Percentiles rank a stretch among this genome's conserved stretches.
Evolutionary conservation across 1,284 basidiomycete species (phyloP).

Genomic region (Leccinum huronense): DNA sequence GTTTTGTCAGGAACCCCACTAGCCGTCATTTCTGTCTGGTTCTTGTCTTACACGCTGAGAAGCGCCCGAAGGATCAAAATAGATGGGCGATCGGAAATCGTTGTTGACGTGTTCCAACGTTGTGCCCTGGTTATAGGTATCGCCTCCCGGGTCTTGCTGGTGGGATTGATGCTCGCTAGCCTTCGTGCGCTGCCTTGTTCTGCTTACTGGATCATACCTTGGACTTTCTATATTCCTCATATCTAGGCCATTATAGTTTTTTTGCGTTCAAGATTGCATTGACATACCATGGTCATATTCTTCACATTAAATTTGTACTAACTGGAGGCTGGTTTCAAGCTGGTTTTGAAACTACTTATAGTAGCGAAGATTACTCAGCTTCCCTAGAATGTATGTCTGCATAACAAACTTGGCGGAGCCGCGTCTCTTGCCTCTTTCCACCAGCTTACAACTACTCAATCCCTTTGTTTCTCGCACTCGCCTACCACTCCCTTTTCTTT

Average conservation of each 20-base stretch:
- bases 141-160: not conserved
- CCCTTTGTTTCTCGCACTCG: not conserved
- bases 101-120: not conserved
- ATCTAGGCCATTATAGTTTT: not conserved
- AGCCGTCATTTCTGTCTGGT: not conserved
- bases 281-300: not conserved
- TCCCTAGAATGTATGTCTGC: too few relatives aligned
- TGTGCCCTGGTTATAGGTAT: not conserved
- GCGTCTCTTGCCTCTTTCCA: too few relatives aligned
- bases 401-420: too few relatives aligned
- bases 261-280: not conserved
- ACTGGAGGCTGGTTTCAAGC: too few relatives aligned
- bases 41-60: not conserved
- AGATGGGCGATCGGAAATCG: not conserved
- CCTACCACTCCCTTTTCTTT: not conserved
- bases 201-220: not conserved
- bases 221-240: constrained; percentile 2
- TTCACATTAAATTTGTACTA: not conserved
- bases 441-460: too few relatives aligned
- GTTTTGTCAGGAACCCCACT: not conserved
- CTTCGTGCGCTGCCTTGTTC: not conserved
- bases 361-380: too few relatives aligned
- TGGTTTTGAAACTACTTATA: too few relatives aligned
- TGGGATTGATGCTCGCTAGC: constrained; percentile 4
- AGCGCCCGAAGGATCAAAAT: not conserved